These are phyloP conservation scores for Gossypium ekmanianum DNA, from an alignment of 345 rosid species.

Conservation along the genomic window DNA sequence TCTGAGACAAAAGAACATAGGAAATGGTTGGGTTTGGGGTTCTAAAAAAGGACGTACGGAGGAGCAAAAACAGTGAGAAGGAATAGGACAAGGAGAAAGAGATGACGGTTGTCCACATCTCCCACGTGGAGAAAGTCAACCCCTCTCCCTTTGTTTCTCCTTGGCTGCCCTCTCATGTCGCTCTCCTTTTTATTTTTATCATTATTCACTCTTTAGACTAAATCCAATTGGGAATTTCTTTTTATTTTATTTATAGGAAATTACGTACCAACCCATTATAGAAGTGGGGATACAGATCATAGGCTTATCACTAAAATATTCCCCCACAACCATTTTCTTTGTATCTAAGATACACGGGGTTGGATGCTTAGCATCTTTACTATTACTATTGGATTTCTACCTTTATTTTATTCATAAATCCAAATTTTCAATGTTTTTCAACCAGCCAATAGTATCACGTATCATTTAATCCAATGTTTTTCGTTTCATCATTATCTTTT, in stretches of 20 bases:
- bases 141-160: neutral
- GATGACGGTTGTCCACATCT: neutral
- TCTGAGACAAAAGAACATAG: neutral
- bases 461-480: no score
- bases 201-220: neutral
- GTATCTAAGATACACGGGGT: no score
- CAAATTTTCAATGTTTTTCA: no score
- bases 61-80: neutral
- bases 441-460: no score
- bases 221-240: neutral
- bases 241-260: neutral
- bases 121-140: neutral
- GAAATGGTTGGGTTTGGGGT: neutral
- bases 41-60: neutral
- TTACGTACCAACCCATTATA: neutral
- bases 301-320: neutral
- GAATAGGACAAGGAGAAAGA: neutral
- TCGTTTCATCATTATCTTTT: no score
- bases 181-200: neutral
- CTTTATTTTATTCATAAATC: no score
- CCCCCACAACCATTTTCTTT: neutral
- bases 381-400: no score
- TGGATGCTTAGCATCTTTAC: no score
- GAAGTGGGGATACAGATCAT: neutral
- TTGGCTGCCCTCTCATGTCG: constrained; percentile 14